Evolutionary conservation across 352 stramenopile genomes (phyloP), one percentile per base, ranked within the genome.

Genomic region (Globisporangium spinosum): DNA sequence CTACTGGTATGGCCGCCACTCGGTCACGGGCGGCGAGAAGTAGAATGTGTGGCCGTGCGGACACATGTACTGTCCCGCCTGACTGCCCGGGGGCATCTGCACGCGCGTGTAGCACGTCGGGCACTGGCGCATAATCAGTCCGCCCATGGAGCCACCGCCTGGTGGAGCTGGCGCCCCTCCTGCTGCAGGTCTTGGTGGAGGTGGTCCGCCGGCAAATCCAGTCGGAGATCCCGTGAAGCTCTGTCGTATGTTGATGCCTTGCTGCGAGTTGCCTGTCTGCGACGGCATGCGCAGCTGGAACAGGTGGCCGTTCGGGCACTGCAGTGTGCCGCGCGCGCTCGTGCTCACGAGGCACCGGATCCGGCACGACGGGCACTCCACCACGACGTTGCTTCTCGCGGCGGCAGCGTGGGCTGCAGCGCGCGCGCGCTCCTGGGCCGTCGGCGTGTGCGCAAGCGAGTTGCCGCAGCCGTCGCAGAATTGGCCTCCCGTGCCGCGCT

Each of bases 31-130:
- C 55, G 83, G 87, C 55, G 85, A 84, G 69, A 90, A 95, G 74
- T 88, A 92, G 67, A 95, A 95, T 27, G 87, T 95, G 72, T 95
- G 87, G 2, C 87, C 87, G 59, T 94, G 80, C 0, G 87, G 87
- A 82, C 87, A 95, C 85, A 95, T 94, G 78, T 94, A 95, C 77
- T 95, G 87, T 29, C 87, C 87, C 4, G 87, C 83, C 68, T 93
- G 87, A 43, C 84, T 93, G 20, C 85, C 85, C 15, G 86, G 85
- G 1, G 87, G 87, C 87, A 95, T 95, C 66, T 95, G 87, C 62
- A 95, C 87, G 59, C 86, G 87, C 65, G 87, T 95, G 71, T 90
- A 91, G 77, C 87, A 95, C 59, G 87, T 94, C 57, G 87, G 85
- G 53, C 87, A 95, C 77, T 93, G 84, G 7, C 87, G 83, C 87